Conservation (phyloP, 495 filamentous ascomycete species). For the Annulohypoxylon nitens region DNA sequence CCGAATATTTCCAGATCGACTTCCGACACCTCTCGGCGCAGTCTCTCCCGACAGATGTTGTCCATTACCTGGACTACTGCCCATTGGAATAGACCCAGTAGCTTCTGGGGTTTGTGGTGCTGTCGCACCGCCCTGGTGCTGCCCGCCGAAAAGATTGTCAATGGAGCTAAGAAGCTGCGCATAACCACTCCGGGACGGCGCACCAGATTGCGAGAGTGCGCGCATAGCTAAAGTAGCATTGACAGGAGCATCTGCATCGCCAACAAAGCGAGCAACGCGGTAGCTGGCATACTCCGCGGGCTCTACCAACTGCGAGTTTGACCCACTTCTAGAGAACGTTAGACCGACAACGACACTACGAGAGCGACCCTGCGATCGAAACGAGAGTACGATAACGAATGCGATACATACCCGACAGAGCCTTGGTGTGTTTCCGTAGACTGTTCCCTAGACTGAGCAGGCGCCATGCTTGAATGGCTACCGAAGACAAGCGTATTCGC, state of each 20-base stretch:
- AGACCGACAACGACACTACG: neutral
- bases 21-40: slow-evolving; percentile 1
- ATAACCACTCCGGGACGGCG: neutral
- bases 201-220: neutral
- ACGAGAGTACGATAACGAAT: no score
- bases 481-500: neutral
- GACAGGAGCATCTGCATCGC: neutral
- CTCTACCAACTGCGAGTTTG: neutral
- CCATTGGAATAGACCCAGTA: neutral
- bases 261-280: neutral
- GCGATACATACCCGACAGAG: slow-evolving; percentile 9
- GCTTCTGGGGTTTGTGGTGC: neutral
- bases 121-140: neutral
- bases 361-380: neutral
- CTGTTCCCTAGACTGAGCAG: neutral
- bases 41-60: neutral
- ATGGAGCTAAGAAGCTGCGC: neutral
- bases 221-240: neutral
- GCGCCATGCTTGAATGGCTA: neutral
- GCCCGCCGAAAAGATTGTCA: neutral
- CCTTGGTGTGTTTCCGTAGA: no score
- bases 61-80: neutral
- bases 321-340: neutral
- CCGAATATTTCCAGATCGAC: neutral
- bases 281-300: neutral